A percentile compares a stretch with the other conserved stretches of the same genome.
Conservation (phyloP, 2,329 filamentous ascomycete genomes). For the Colletotrichum acutatum region DNA sequence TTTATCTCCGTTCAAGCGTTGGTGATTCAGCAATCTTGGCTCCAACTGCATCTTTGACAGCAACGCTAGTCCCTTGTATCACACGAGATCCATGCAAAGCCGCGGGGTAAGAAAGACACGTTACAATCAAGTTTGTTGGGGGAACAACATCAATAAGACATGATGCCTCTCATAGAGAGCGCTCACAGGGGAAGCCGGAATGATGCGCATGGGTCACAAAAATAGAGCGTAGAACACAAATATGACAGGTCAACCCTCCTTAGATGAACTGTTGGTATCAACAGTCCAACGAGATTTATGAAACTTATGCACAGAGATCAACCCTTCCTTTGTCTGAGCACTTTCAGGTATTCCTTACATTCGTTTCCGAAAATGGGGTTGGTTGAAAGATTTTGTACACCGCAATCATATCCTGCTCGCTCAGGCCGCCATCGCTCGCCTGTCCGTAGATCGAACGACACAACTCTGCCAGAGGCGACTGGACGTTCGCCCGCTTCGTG, state of each 20-base stretch:
- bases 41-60: background rate
- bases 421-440: conserved; percentile 39
- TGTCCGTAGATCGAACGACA: conserved; percentile 40
- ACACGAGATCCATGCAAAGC: background rate
- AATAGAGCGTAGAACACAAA: no score
- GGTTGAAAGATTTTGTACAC: conserved; percentile 35
- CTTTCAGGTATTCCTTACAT: background rate
- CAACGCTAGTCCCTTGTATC: background rate
- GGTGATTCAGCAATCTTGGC: background rate
- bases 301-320: no score
- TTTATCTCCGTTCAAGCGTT: background rate
- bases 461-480: conserved; percentile 39
- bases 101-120: background rate
- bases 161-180: no score
- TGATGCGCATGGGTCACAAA: no score
- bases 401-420: conserved; percentile 44
- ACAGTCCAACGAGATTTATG: no score
- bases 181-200: no score
- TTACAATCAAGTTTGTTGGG: background rate
- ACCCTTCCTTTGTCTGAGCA: no score
- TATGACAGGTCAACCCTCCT: no score
- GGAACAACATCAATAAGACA: no score
- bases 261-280: no score
- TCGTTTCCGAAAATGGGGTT: background rate
- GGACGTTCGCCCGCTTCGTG: conserved; percentile 31